Evolutionary conservation across 1,284 basidiomycete genomes (phyloP).

Genomic region (Papiliotrema nemorosa): DNA sequence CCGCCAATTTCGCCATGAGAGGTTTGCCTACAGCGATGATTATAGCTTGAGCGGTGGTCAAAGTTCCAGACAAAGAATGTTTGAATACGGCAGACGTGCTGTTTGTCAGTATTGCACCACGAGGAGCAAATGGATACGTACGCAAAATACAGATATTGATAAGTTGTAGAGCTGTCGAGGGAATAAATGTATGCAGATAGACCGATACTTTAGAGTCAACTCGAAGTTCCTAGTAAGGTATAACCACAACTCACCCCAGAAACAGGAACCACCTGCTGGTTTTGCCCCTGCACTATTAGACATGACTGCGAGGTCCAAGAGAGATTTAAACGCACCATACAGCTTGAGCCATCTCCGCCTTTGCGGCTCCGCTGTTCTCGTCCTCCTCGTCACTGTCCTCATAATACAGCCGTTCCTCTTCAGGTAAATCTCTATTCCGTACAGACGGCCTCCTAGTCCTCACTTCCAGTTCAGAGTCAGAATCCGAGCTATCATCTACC

Average conservation of each 20-base stretch:
- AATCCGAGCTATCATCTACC: background rate
- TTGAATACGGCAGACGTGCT: constrained; percentile 54
- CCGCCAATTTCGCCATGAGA: constrained; percentile 72
- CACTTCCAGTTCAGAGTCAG: background rate
- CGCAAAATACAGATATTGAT: constrained; percentile 63
- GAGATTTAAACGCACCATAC: constrained; percentile 31
- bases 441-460: background rate
- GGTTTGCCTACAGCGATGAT: constrained; percentile 68
- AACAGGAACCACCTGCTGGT: constrained; percentile 60
- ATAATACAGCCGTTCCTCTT: background rate
- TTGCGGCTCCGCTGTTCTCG: constrained; percentile 26
- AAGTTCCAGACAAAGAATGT: constrained; percentile 62
- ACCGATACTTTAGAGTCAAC: constrained; percentile 55
- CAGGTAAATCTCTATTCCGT: constrained; percentile 1
- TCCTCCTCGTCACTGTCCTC: background rate
- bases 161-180: constrained; percentile 64
- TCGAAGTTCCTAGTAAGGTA: background rate
- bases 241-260: constrained; percentile 53
- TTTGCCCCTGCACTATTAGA: constrained; percentile 23
- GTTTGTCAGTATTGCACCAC: background rate
- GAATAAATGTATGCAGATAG: constrained; percentile 73
- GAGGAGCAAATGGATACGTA: constrained; percentile 9
- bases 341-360: constrained; percentile 42
- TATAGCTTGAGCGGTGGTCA: constrained; percentile 54
- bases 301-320: background rate